phyloP scores from a whole-genome alignment of 257 asterid species.

The Penstemon barbatus region DNA sequence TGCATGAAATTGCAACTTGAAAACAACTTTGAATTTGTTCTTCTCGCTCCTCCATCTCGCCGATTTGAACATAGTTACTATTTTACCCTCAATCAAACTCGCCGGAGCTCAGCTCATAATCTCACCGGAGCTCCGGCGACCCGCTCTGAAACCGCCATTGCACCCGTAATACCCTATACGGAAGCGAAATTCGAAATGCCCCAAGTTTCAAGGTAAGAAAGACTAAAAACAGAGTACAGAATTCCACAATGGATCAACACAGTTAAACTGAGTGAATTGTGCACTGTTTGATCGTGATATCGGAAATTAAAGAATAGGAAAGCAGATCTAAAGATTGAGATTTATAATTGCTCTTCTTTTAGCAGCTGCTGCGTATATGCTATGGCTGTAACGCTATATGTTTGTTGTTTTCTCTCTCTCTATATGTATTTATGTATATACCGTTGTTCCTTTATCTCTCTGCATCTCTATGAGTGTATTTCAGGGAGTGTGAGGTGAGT shows the following conservation, averaged over 20 bases:
- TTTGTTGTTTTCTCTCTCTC: constrained; percentile 26
- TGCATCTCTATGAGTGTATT: constrained; percentile 23
- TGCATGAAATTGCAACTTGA: too few relatives aligned
- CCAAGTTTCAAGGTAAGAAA: constrained; percentile 23
- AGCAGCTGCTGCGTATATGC: constrained; percentile 7
- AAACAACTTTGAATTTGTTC: too few relatives aligned
- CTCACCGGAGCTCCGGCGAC: constrained; percentile 87
- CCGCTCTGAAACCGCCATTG: constrained; percentile 45
- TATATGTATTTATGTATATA: constrained; percentile 22
- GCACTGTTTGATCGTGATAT: constrained; percentile 28
- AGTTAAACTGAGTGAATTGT: constrained; percentile 28
- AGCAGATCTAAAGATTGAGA: constrained; percentile 46
- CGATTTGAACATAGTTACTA: constrained; percentile 59
- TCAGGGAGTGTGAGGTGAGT: constrained; percentile 26
- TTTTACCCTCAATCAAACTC: constrained; percentile 38
- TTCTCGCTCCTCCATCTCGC: too few relatives aligned
- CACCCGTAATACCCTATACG: constrained; percentile 28
- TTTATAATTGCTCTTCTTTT: background rate
- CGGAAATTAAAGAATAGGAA: constrained; percentile 24
- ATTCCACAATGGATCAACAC: constrained; percentile 13
- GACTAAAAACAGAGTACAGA: background rate
- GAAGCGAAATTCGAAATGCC: constrained; percentile 19
- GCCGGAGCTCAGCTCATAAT: constrained; percentile 57
- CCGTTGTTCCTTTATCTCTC: constrained; percentile 36
- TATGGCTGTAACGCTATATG: constrained; percentile 16